Evolutionary conservation across 2,329 filamentous ascomycete species (phyloP).

Genomic region (Venturiaceae sp.): DNA sequence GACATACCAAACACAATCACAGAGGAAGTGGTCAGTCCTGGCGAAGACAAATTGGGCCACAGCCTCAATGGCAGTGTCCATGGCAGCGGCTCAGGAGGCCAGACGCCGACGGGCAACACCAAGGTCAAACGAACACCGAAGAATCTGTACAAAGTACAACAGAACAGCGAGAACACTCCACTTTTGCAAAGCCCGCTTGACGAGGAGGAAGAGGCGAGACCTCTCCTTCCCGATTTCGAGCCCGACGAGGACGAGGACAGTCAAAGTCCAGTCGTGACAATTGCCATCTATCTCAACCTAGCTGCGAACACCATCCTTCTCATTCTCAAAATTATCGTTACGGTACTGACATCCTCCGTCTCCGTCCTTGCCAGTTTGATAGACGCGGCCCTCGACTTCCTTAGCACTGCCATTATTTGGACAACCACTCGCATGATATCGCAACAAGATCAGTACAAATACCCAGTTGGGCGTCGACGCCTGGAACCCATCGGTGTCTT

Average conservation of each 20-base stretch:
- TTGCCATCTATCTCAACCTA: conserved; percentile 83
- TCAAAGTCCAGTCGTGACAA: conserved; percentile 63
- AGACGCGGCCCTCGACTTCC: conserved; percentile 70
- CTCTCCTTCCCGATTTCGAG: conserved; percentile 60
- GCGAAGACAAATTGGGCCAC: conserved; percentile 6
- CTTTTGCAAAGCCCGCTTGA: conserved; percentile 42
- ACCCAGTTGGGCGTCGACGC: conserved; percentile 67
- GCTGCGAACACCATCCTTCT: conserved; percentile 67
- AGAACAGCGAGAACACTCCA: conserved; percentile 46
- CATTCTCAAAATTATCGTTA: conserved; percentile 65
- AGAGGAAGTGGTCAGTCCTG: conserved; percentile 47
- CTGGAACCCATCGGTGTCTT: conserved; percentile 73
- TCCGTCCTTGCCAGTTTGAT: conserved; percentile 73
- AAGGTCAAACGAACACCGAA: conserved; percentile 72
- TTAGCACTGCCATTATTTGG: conserved; percentile 75
- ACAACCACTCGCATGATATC: conserved; percentile 66
- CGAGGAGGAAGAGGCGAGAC: conserved; percentile 29
- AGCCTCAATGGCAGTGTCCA: conserved; percentile 10
- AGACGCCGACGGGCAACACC: conserved; percentile 15
- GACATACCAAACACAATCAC: conserved; percentile 64
- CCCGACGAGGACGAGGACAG: conserved; percentile 63
- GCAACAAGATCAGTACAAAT: conserved; percentile 62
- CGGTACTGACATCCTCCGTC: conserved; percentile 68
- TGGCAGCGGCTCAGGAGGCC: conserved; percentile 11
- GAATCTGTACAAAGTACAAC: conserved; percentile 66